phyloP scores from a whole-genome alignment of 768 basidiomycete species.

The Xerocomellus dryophilus region DNA sequence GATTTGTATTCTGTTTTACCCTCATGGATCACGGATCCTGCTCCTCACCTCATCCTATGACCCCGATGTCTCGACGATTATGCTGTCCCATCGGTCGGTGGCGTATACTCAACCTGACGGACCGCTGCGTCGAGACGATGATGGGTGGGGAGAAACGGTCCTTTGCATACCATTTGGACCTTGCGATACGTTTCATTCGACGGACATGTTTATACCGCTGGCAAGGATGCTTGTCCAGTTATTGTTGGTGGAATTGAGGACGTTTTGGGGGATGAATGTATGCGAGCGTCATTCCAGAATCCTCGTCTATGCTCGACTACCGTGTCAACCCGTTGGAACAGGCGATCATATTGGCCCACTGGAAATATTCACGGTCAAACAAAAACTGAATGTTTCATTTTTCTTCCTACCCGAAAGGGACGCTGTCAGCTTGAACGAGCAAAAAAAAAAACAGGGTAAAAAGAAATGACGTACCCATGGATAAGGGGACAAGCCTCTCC shows the following conservation, averaged over 20 bases:
- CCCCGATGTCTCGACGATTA: neutral
- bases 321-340: too few species aligned
- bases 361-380: too few species aligned
- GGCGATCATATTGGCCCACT: too few species aligned
- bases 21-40: constrained; percentile 1
- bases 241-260: neutral
- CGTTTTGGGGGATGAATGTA: neutral
- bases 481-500: too few species aligned
- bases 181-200: constrained; percentile 11
- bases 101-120: neutral
- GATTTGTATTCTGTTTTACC: constrained; percentile 19
- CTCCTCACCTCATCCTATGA: neutral
- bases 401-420: too few species aligned
- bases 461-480: too few species aligned
- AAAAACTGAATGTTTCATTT: too few species aligned
- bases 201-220: constrained; percentile 11
- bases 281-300: neutral
- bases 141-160: neutral
- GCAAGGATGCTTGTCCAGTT: neutral
- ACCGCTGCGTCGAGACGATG: neutral
- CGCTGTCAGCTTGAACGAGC: too few species aligned
- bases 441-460: too few species aligned
- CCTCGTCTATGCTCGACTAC: too few species aligned
- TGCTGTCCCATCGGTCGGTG: neutral
- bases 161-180: constrained; percentile 10